Conservation (phyloP, 2,329 filamentous ascomycete species). For the Purpureocillium takamizusanense region DNA sequence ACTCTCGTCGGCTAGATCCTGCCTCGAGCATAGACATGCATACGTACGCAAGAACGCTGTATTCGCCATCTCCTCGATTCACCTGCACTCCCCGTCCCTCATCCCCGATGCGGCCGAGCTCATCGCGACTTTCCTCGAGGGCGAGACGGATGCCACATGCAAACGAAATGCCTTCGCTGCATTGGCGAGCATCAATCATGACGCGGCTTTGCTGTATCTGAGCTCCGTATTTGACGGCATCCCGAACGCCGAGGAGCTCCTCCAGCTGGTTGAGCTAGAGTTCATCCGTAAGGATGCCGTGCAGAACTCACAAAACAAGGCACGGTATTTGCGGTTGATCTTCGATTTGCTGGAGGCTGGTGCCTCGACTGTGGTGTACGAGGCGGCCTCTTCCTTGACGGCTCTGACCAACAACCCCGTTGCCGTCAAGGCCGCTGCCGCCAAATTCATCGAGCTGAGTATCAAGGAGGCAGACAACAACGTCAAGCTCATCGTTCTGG, state of each 20-base stretch:
- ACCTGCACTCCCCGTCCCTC: conserved; percentile 77
- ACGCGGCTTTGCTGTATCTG: conserved; percentile 82
- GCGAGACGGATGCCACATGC: conserved; percentile 89
- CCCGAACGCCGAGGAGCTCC: conserved; percentile 84
- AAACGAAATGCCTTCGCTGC: conserved; percentile 97
- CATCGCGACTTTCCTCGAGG: conserved; percentile 78
- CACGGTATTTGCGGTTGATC: conserved; percentile 85
- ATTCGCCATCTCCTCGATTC: conserved; percentile 88
- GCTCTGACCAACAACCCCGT: conserved; percentile 93
- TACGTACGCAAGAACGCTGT: conserved; percentile 98
- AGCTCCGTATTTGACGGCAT: conserved; percentile 88
- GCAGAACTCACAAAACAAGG: conserved; percentile 91
- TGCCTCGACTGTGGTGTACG: conserved; percentile 92
- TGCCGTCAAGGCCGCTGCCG: conserved; percentile 90
- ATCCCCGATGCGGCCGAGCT: conserved; percentile 95
- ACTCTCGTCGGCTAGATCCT: conserved; percentile 82
- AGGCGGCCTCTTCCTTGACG: conserved; percentile 90
- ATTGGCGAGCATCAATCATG: conserved; percentile 82
- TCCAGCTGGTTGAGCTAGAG: conserved; percentile 89
- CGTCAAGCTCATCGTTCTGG: conserved; percentile 95
- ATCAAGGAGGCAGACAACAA: conserved; percentile 99
- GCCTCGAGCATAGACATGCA: conserved; percentile 90
- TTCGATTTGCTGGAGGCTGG: conserved; percentile 92
- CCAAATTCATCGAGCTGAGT: conserved; percentile 92
- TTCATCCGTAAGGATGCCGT: conserved; percentile 98